These are phyloP conservation scores for Dactylellina parvicollis DNA, from an alignment of 2,329 filamentous ascomycete species.

Conservation along the genomic window DNA sequence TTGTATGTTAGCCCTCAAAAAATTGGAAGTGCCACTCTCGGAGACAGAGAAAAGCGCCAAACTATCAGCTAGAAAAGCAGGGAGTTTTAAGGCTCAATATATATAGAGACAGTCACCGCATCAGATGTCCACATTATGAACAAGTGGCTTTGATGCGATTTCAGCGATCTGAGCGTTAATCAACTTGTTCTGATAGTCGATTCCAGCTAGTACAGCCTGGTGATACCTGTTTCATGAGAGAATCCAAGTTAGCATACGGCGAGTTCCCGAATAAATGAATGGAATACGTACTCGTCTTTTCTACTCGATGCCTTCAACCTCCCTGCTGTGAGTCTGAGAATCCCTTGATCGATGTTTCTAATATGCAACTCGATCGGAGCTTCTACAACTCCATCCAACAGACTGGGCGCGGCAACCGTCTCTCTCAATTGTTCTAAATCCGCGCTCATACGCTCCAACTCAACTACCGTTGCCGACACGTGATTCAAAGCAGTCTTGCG, in stretches of 20 bases:
- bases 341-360: conserved; percentile 75
- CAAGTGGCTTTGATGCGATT: conserved; percentile 35
- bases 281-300: conserved; percentile 49
- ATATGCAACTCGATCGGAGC: conserved; percentile 79
- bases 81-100: neutral
- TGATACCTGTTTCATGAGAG: conserved; percentile 32
- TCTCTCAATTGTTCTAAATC: conserved; percentile 77
- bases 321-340: conserved; percentile 75
- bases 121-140: conserved; percentile 48
- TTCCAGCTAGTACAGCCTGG: conserved; percentile 47
- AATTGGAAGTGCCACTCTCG: no score
- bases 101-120: neutral
- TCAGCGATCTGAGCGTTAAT: conserved; percentile 50
- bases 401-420: conserved; percentile 71
- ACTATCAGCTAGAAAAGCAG: neutral
- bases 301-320: conserved; percentile 62
- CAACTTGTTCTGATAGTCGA: conserved; percentile 49
- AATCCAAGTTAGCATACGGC: neutral
- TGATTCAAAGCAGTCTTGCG: conserved; percentile 73
- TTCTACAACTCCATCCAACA: conserved; percentile 66
- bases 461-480: conserved; percentile 75
- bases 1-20: no score
- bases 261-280: neutral
- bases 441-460: conserved; percentile 76
- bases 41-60: neutral